Conservation (phyloP, 495 filamentous ascomycete species). For the Sporormia fimetaria region DNA sequence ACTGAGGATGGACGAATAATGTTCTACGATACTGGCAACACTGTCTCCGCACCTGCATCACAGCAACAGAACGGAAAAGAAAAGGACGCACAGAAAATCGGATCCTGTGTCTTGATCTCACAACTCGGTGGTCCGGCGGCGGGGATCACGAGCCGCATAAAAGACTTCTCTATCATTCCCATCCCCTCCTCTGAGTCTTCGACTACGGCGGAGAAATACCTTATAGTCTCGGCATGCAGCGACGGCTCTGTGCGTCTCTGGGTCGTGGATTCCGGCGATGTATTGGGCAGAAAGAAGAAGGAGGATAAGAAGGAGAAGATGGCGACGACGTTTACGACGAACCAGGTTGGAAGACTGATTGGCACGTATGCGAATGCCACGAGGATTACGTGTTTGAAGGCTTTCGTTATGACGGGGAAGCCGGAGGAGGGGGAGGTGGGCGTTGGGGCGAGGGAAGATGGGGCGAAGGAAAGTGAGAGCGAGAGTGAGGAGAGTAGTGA, state of each 20-base stretch:
- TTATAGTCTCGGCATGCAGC: conserved; percentile 68
- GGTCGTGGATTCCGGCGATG: conserved; percentile 39
- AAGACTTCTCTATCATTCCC: conserved; percentile 65
- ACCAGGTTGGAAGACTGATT: conserved; percentile 58
- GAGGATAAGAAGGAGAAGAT: conserved; percentile 27
- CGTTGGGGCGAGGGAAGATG: conserved; percentile 37
- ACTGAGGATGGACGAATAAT: conserved; percentile 85
- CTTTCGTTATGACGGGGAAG: conserved; percentile 66
- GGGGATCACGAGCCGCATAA: conserved; percentile 61
- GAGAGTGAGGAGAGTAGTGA: conserved; percentile 7
- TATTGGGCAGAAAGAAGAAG: conserved; percentile 19
- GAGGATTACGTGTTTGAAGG: conserved; percentile 77
- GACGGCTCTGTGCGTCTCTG: conserved; percentile 74
- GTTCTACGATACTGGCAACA: conserved; percentile 58
- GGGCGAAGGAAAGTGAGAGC: conserved; percentile 33
- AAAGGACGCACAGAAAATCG: conserved; percentile 30
- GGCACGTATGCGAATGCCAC: conserved; percentile 75
- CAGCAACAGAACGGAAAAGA: conserved; percentile 11
- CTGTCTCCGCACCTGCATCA: not conserved
- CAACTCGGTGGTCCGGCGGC: conserved; percentile 64
- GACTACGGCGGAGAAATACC: conserved; percentile 24
- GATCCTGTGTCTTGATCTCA: conserved; percentile 49
- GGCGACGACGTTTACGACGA: conserved; percentile 20
- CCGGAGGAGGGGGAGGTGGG: conserved; percentile 42
- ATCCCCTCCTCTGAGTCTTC: not conserved